Evolutionary conservation across 2,329 filamentous ascomycete genomes (phyloP).

Genomic region (Cercospora sp.): DNA sequence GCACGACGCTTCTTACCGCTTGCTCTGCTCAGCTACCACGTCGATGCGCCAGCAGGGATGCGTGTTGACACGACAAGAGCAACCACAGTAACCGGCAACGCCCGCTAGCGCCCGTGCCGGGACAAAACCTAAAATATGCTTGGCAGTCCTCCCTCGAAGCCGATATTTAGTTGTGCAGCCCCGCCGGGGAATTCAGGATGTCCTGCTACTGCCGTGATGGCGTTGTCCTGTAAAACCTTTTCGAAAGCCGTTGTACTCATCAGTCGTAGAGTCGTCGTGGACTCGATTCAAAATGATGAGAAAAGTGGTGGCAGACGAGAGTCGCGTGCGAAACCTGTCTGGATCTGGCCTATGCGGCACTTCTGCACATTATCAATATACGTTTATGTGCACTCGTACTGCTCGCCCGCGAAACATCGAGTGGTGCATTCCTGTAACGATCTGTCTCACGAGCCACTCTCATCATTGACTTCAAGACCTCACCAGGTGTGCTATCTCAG

Average conservation of each 20-base stretch:
- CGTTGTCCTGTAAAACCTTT: too few relatives aligned
- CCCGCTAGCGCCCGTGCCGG: background rate
- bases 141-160: background rate
- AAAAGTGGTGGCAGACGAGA: background rate
- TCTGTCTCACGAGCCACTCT: background rate
- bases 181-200: background rate
- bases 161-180: background rate
- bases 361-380: background rate
- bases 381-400: background rate
- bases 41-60: background rate
- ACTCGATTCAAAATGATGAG: background rate
- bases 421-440: background rate
- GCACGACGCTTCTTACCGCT: background rate
- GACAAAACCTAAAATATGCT: background rate
- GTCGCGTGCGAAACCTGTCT: background rate
- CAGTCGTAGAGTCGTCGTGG: background rate
- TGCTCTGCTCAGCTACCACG: background rate
- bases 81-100: background rate
- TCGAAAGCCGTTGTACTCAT: background rate
- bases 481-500: background rate
- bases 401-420: background rate
- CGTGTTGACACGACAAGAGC: background rate
- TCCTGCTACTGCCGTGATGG: too few relatives aligned
- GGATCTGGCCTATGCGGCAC: background rate
- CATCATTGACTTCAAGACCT: background rate